Evolutionary conservation across 192 early-diverging fungal genomes (phyloP), one percentile per base, ranked within the genome.

Genomic region (Obelidium mucronatum): DNA sequence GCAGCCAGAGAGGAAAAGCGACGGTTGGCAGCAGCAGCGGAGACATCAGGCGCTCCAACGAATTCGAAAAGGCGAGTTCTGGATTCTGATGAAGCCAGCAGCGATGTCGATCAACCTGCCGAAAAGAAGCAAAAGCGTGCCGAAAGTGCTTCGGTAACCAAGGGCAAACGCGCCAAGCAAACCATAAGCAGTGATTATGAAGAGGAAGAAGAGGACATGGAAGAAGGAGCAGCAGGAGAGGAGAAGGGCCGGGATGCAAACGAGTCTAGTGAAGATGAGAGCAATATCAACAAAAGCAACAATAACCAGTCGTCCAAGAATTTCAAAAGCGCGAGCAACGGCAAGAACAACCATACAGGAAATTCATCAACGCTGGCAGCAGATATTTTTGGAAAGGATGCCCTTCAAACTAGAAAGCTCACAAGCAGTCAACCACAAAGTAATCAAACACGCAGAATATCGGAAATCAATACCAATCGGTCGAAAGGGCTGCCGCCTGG

Each of bases 211-310:
- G 63, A 33, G 2, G 35, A 37, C 19, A 36, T 37, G 19, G 63
- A n/a, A 65, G 37, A 24, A 8, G 37, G n/a, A 1, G 63, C 31
- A 19, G 63, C 15, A 36, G 63, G 39, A 65, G 63, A 65, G 24
- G 63, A 65, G 63, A 36, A 65, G 56, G 44, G 44, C 44, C 44
- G 44, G n/a, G n/a, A n/a, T n/a, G n/a, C n/a, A n/a, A n/a, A n/a
- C n/a, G n/a, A n/a, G n/a, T n/a, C n/a, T n/a, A n/a, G n/a, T n/a
- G 59, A 31, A 61, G 59, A 31, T 61, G 59, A 22, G 33, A 15
- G 15, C 19, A 30, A 61, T 22, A 31, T 61, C 22, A 31, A 61
- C 15, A 31, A 26, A 61, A 31, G 30, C 19, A 15, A n/a, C n/a
- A n/a, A n/a, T n/a, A n/a, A n/a, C n/a, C n/a, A n/a, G n/a, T n/a